A percentile compares a stretch with the other conserved stretches of the same genome.
These are phyloP conservation scores for Sphaerobolus stellatus DNA, from an alignment of 1,284 basidiomycete genomes.

Conservation along the genomic window DNA sequence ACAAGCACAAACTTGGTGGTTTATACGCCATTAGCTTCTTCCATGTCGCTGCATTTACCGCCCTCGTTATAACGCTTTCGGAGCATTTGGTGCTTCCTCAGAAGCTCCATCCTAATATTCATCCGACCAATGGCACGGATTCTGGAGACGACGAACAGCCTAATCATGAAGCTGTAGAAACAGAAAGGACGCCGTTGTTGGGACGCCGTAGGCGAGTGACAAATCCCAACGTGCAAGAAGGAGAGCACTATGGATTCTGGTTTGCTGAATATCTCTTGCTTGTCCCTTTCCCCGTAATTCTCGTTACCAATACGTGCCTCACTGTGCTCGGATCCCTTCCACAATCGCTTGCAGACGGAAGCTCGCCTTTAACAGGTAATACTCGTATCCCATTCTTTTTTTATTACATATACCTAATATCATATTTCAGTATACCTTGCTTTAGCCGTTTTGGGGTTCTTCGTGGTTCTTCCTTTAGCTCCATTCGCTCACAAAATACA, in stretches of 20 bases:
- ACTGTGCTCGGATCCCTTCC: constrained; percentile 50
- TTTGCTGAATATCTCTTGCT: constrained; percentile 57
- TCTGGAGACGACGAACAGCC: constrained; percentile 13
- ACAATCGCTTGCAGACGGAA: constrained; percentile 70
- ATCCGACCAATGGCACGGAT: constrained; percentile 18
- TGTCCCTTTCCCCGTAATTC: constrained; percentile 55
- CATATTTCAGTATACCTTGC: constrained; percentile 49
- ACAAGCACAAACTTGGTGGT: constrained; percentile 46
- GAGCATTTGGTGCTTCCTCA: constrained; percentile 34
- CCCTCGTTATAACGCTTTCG: constrained; percentile 43
- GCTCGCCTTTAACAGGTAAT: constrained; percentile 47
- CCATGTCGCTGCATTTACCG: constrained; percentile 51
- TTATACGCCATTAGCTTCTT: constrained; percentile 58
- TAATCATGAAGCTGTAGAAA: constrained; percentile 14
- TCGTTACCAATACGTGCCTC: constrained; percentile 55
- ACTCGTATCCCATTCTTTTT: neutral
- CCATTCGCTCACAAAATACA: constrained; percentile 62
- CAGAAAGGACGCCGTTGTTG: constrained; percentile 50
- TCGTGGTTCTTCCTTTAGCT: constrained; percentile 58
- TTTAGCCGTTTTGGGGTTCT: constrained; percentile 44
- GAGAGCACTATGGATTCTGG: constrained; percentile 55
- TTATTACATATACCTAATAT: constrained; percentile 5
- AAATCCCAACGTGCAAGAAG: constrained; percentile 31
- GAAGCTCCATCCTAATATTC: constrained; percentile 13
- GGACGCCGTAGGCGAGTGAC: constrained; percentile 24